Conservation (phyloP, 306 rosid genomes). For the Coriaria nepalensis region DNA sequence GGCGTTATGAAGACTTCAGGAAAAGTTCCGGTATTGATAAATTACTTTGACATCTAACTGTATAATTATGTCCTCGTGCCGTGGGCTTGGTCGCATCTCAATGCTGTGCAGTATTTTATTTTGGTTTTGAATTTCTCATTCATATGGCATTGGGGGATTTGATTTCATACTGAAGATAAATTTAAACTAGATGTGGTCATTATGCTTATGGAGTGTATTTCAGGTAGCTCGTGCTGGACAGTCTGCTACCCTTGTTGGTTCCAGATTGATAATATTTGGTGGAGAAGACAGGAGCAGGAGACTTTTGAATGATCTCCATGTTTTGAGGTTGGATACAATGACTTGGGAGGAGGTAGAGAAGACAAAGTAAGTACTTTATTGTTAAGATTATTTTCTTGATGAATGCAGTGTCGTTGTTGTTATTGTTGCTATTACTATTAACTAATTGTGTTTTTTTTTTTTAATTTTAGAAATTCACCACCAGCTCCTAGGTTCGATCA, state of each 20-base stretch:
- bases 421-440: too few relatives aligned
- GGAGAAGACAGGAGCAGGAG: slow-evolving; percentile 84
- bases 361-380: slow-evolving; percentile 47
- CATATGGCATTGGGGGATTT: too few relatives aligned
- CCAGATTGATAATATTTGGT: slow-evolving; percentile 77
- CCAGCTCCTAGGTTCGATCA: slow-evolving; percentile 94
- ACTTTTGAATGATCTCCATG: slow-evolving; percentile 61
- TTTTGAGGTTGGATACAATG: slow-evolving; percentile 81
- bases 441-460: slow-evolving; percentile 24
- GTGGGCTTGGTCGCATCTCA: slow-evolving; percentile 10
- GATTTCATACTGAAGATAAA: too few relatives aligned
- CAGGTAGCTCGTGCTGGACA: slow-evolving; percentile 82
- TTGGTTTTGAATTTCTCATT: not conserved
- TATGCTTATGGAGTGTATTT: slow-evolving; percentile 17
- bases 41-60: slow-evolving; percentile 12
- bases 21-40: slow-evolving; percentile 57
- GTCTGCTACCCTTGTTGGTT: slow-evolving; percentile 74
- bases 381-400: slow-evolving; percentile 12
- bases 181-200: slow-evolving; percentile 1
- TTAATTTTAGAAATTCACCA: slow-evolving; percentile 59
- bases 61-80: slow-evolving; percentile 13
- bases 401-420: too few relatives aligned
- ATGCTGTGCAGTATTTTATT: not conserved
- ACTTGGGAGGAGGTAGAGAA: slow-evolving; percentile 59
- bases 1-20: slow-evolving; percentile 71